Conservation (phyloP, 306 rosid species). For the Argentina anserina region DNA sequence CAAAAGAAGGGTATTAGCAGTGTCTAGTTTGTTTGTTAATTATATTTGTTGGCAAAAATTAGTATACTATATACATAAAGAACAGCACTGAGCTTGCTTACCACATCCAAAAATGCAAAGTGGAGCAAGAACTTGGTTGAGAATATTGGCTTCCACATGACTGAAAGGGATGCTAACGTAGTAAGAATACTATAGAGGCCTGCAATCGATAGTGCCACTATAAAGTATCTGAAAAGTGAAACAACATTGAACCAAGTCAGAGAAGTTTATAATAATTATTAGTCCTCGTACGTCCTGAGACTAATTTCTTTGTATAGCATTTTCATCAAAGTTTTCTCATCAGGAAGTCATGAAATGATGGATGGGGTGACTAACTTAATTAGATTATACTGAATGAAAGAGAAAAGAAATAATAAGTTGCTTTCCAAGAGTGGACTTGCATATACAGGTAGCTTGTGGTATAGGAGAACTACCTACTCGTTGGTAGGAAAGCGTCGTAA, state of each 20-base stretch:
- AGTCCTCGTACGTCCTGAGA: background rate
- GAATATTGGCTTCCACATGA: slow-evolving; percentile 39
- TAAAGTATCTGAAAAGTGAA: slow-evolving; percentile 61
- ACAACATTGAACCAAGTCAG: background rate
- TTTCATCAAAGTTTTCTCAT: too few species aligned
- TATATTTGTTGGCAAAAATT: background rate
- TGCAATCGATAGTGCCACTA: slow-evolving; percentile 67
- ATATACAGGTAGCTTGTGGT: background rate
- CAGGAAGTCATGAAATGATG: background rate
- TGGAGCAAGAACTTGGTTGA: slow-evolving; percentile 49
- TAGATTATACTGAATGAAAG: background rate
- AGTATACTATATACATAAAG: background rate
- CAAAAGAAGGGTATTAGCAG: background rate
- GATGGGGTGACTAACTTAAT: background rate
- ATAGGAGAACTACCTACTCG: background rate
- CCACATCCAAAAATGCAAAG: slow-evolving; percentile 57
- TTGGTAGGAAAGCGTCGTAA: background rate
- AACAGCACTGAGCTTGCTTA: slow-evolving; percentile 24
- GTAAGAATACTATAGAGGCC: slow-evolving; percentile 68
- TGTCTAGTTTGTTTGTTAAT: background rate
- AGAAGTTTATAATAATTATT: background rate
- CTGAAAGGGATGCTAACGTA: slow-evolving; percentile 50
- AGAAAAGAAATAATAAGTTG: background rate
- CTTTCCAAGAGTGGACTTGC: background rate
- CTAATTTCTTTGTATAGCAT: too few species aligned